Evolutionary conservation across 1,284 basidiomycete species (phyloP), one percentile per base, ranked within the genome.

Genomic region (Trametes polyzona): DNA sequence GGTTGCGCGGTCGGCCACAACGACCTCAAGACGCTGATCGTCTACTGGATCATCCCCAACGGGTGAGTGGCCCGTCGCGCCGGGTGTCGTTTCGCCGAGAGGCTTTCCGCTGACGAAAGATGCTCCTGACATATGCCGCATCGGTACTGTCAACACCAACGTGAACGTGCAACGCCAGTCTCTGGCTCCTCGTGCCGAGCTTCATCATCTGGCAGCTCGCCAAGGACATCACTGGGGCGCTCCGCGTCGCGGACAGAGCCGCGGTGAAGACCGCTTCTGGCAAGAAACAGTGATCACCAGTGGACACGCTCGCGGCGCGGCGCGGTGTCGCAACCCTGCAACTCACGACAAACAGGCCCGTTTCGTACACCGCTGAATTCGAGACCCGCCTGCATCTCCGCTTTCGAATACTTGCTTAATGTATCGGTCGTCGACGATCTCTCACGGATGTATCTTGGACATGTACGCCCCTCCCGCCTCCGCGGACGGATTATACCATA

Each of bases 1-100:
- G 81, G 77, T 23, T 94, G 92, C 69, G 79, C 84, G 24, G 77
- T 87, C 14, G 91, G 91, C 4, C 94, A 96, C 70, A 96, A 96
- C 69, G 68, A 76, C 32, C 59, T 74, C 24, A 64, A 69, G 56
- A 79, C 80, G 30, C 71, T 88, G 30, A 61, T 91, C 42, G 65
- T 86, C 40, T 82, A 85, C 57, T 95, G 85, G 83, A 78, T 92
- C 60, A 69, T 93, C 42, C 90, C 92, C 0, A 95, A 95, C 63
- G 88, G 85, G 91, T 90, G 67, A 59, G 87, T 76, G 43, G 41
- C 49, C 52, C 44, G 23, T 55, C 33, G 14, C n/a, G n/a, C 49
- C 27, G 46, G 50, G 30, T n/a, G 8, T 52, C 11, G 19, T 49
- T 40, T 21, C 21, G 26, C 48, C 44, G 47, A 46, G 41, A 17